phyloP scores from a whole-genome alignment of 352 stramenopile species.

The Aphanomyces stellatus region DNA sequence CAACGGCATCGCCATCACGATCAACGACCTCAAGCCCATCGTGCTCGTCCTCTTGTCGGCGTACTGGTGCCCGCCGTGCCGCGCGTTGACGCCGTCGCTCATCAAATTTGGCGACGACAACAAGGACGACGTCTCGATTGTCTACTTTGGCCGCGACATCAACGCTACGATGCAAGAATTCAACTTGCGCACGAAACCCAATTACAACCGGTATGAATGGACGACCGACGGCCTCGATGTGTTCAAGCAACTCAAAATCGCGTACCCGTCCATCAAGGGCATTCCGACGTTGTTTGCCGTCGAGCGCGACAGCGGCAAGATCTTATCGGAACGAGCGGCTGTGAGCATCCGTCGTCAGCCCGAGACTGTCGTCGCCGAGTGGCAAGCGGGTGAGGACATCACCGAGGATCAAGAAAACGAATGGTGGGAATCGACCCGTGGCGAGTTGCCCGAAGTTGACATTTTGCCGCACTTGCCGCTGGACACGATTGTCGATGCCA shows the following conservation, averaged over 20 bases:
- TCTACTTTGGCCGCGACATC: slow-evolving; percentile 12
- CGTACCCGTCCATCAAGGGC: slow-evolving; percentile 6
- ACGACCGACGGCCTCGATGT: background rate
- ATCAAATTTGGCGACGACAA: background rate
- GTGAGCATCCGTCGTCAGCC: slow-evolving; percentile 3
- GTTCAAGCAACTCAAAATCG: slow-evolving; percentile 1
- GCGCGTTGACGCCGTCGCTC: slow-evolving; percentile 81
- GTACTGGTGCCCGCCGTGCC: slow-evolving; percentile 92
- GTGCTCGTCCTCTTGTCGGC: slow-evolving; percentile 29
- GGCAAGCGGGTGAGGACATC: slow-evolving; percentile 9
- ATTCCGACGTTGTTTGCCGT: slow-evolving; percentile 14
- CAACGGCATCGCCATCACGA: background rate
- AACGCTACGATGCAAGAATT: background rate
- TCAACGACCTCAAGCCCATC: slow-evolving; percentile 5
- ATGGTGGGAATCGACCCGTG: background rate
- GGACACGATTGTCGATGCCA: background rate
- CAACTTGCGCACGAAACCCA: slow-evolving; percentile 4
- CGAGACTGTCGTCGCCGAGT: background rate
- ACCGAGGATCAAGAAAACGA: slow-evolving; percentile 9
- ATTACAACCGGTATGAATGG: slow-evolving; percentile 1
- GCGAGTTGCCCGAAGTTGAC: background rate
- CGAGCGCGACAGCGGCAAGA: background rate
- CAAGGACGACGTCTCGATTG: slow-evolving; percentile 4
- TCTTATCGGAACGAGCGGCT: background rate
- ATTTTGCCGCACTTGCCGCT: background rate